Evolutionary conservation across 176 grass and related monocot genomes (phyloP), one percentile per base, ranked within the genome.

Genomic region (Juncus inflexus): DNA sequence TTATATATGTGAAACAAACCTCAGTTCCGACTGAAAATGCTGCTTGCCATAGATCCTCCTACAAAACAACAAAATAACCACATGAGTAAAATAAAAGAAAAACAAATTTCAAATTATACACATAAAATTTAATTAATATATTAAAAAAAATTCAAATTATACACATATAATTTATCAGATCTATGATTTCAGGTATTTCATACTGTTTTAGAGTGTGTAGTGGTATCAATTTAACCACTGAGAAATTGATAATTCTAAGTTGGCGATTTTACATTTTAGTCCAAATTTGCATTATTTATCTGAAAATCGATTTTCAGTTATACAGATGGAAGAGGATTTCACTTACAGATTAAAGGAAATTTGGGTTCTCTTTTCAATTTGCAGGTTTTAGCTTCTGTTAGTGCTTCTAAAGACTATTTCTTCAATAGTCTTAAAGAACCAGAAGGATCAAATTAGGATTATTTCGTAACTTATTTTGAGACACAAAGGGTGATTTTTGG

Each of bases 1-100:
- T n/a, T n/a, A n/a, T n/a, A n/a, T n/a, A n/a, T n/a, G n/a, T n/a
- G 12, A 62, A 40, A 62, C 3, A 62, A 40, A 70, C 67, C 67
- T 70, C 67, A 6, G 67, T 70, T 70, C 67, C 67, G 16, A 70
- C 67, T 43, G 67, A 52, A 70, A 70, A 70, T 6, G 67, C 67
- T 2, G 67, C 67, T 58, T 70, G 67, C 67, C 67, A 70, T 12
- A 70, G 52, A 58, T 70, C 67, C 16, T 70, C 37, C 67, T 70
- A 41, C 35, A 70, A 58, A 70, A 70, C n/a, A n/a, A n/a, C n/a
- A n/a, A n/a, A 36, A 70, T 53, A 37, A 53, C 51, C 54, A 40
- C 15, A 58, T 41, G 39, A n/a, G 28, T 68, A 68, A 68, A 54
- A 16, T 40, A 37, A 14, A 55, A 12, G n/a, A n/a, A 28, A 65